A percentile compares a stretch with the other conserved stretches of the same genome.
These are phyloP conservation scores for Hanseniaspora occidentalis DNA, from an alignment of 805 yeast species.

Conservation along the genomic window DNA sequence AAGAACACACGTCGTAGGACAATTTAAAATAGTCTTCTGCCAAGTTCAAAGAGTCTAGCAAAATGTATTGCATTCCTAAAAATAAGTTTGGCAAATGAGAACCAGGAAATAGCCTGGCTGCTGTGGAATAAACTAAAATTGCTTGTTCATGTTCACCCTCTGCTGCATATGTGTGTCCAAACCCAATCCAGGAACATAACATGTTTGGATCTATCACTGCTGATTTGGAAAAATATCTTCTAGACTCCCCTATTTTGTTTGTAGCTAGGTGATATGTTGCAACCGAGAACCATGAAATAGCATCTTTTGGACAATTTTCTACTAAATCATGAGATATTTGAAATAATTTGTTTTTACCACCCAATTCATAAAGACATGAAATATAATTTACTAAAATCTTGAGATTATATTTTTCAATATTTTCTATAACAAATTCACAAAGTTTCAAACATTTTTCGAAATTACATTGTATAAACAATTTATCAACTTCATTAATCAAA, in stretches of 20 bases:
- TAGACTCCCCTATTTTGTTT: conserved; percentile 63
- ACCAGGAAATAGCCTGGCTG: conserved; percentile 82
- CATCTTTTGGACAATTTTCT: conserved; percentile 65
- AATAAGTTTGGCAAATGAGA: conserved; percentile 82
- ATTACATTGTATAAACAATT: conserved; percentile 60
- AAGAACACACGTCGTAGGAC: conserved; percentile 63
- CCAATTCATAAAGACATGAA: conserved; percentile 74
- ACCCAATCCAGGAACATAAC: conserved; percentile 96
- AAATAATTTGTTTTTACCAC: conserved; percentile 70
- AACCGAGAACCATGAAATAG: conserved; percentile 85
- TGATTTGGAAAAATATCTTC: conserved; percentile 80
- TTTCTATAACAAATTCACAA: conserved; percentile 44
- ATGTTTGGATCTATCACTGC: conserved; percentile 79
- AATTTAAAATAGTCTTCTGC: conserved; percentile 78
- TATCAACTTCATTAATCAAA: conserved; percentile 54
- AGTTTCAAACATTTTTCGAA: conserved; percentile 63
- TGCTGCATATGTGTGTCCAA: conserved; percentile 93
- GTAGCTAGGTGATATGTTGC: conserved; percentile 80
- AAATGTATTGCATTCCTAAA: conserved; percentile 91
- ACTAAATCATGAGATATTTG: conserved; percentile 75
- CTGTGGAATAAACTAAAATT: conserved; percentile 91
- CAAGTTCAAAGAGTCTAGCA: conserved; percentile 67
- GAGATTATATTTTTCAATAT: conserved; percentile 59
- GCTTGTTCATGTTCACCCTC: conserved; percentile 99
- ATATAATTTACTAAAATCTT: conserved; percentile 65